Base-by-base conservation (phyloP, 768 basidiomycete species). In the Sarcodon aspratus region DNA sequence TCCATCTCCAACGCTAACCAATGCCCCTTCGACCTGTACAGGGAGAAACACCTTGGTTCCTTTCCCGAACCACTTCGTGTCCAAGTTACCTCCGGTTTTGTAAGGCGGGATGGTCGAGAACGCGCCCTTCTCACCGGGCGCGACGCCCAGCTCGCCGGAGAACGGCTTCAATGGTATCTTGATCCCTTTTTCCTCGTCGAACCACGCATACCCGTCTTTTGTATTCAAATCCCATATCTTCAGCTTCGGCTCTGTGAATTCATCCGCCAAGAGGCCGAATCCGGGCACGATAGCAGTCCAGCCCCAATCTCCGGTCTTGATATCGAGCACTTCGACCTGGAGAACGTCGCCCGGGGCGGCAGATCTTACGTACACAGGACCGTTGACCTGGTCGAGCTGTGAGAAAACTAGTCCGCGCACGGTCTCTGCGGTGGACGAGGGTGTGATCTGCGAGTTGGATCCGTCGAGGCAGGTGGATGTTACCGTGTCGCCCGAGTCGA, bases 61-160 rank as follows among this genome's bases (percentile, higher is more conserved):
- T n/a, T 60, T 67, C 3, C 60, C 68, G 36, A 82, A 37, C 60
- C 80, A 73, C 50, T 70, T 74, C 21, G 79, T 80, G 52, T 81
- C 80, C n/a, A 81, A 63, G 56, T 81, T 80, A 1, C 80, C 78
- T 2, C 79, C 79, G 0, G 79, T 81, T 33, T 60, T 63, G 52
- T 79, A 80, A 1, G 79, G 80, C 42, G 80, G 80, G 44, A 80
- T 80, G 13, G 77, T 80, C 12, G 78, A 79, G 54, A 70, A 73
- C 31, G 73, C 67, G 2, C 80, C 80, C 9, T 55, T 57, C 48
- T 63, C 64, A 12, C 68, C 76, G 17, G 68, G 71, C 15, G 74
- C 79, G 13, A 80, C 74, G 11, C 80, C 79, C 75, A 81, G 79
- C 61, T 80, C 79, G 0, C 80, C 79, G 8, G 76, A 72, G 60